Base-by-base conservation (phyloP, 805 yeast genomes). In the Cyberlindnera xylosilytica region DNA sequence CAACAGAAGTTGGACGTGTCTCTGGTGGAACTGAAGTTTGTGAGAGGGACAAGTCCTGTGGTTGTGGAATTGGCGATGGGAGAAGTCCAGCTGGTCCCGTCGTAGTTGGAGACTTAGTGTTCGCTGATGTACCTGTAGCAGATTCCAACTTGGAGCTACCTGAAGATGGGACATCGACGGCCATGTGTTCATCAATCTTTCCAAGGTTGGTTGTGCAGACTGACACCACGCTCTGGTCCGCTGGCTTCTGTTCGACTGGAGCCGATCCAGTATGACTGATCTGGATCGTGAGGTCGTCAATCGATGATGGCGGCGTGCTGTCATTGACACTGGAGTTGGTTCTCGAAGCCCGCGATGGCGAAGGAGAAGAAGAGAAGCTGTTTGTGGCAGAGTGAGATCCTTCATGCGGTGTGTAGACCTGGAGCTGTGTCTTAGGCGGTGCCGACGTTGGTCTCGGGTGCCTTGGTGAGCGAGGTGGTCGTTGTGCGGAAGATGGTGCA, bases 231-330 rank as follows among this genome's bases (percentile, higher is more conserved):
- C 15, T 15, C 20, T 36, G 40, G 15, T 38, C 42, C 6, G 20
- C 28, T 20, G 34, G 12, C 31, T 32, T 36, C 6, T 17, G 20
- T 3, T 20, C 20, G 10, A 16, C 7, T 23, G 29, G 12, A 6
- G 20, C 22, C 12, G 30, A 27, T 7, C 33, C 37, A n/a, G 36
- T 18, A 17, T 20, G 20, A 5, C 26, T 37, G 16, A 33, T 20
- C 10, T 39, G 44, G n/a, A 49, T 30, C 1, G 52, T 48, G 4
- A 58, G 39, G 32, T 58, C 62, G 35, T 58, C 62, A 19, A 57
- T 50, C 8, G 61, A 57, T 1, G 61, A 57, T 16, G 62, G 53
- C 6, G 62, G 62, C 6, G 62, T 55, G 19, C 52, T 53, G 18
- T 58, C 62, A 39, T 46, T 42, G 11, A 45, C 41, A 36, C 56